Base-by-base conservation (phyloP, 495 filamentous ascomycete species). In the Aspergillus bridgeri region DNA sequence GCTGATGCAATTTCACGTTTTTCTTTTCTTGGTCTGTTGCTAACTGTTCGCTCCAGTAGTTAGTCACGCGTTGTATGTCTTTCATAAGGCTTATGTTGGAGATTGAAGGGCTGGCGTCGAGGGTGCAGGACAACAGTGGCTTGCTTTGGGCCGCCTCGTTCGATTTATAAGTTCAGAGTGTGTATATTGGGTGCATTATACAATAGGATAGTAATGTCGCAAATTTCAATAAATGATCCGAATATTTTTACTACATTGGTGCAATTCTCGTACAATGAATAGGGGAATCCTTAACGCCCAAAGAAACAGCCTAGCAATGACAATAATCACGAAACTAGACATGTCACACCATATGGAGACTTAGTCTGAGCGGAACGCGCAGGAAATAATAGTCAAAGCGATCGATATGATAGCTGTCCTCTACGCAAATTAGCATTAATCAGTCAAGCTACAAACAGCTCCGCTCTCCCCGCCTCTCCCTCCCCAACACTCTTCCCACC, bases 11-110 rank as follows among this genome's bases (percentile, higher is more conserved):
- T 42, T 53, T 42, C 29, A 42, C 45, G 48, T 50, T 50, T 17
- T 27, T 33, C 11, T 7, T 6, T 52, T 44, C 22, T 47, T 53
- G 43, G n/a, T 18, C 15, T 43, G 48, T 60, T 48, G 54, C 60
- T 62, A 56, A 56, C 43, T 56, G 18, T 21, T 21, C 18, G 13
- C 33, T 38, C 17, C 9, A 38, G 33, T 38, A 38, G 33, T 15
- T 15, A 38, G 33, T 15, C 9, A 38, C 13, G 33, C 2, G 3
- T 11, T 11, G 33, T 38, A 38, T 4, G 33, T 38, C 33, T 2
- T 38, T 9, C 11, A 15, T 15, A 38, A 15, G 33, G 33, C 9
- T 38, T 15, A 38, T 38, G 17, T 2, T 38, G 33, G 33, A 11
- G 6, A 15, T 38, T 2, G 33, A 13, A 38, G 33, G 33, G 8